These are phyloP conservation scores for Globisporangium parvum DNA, from an alignment of 352 stramenopile species.

Conservation along the genomic window DNA sequence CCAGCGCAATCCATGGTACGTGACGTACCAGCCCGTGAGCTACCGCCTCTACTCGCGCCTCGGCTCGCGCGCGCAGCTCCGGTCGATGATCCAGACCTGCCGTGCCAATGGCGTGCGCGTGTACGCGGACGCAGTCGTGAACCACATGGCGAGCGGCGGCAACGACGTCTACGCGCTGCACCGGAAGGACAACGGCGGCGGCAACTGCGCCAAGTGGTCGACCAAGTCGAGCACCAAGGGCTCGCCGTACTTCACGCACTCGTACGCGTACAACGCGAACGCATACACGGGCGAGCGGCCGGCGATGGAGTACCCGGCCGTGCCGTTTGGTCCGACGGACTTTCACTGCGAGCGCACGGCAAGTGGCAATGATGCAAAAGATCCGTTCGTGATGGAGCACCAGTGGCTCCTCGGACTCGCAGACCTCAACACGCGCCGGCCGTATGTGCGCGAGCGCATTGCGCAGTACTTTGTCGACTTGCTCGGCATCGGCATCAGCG, in stretches of 20 bases:
- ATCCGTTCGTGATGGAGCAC: too few species aligned
- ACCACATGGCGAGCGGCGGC: constrained; percentile 44
- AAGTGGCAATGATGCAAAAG: constrained; percentile 33
- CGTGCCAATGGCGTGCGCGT: constrained; percentile 53
- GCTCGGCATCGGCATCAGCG: constrained; percentile 58
- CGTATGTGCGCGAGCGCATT: constrained; percentile 55
- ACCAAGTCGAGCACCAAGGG: constrained; percentile 25
- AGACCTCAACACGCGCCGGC: constrained; percentile 55
- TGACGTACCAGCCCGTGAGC: constrained; percentile 59
- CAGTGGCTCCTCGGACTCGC: constrained; percentile 40
- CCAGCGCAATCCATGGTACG: constrained; percentile 65
- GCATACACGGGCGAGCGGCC: constrained; percentile 35
- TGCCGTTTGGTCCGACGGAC: constrained; percentile 47
- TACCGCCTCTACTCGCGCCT: constrained; percentile 56
- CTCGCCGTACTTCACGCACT: constrained; percentile 46
- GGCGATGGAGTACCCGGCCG: constrained; percentile 49
- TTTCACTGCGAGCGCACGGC: constrained; percentile 57
- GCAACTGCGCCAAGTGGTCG: constrained; percentile 12
- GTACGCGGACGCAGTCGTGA: constrained; percentile 55
- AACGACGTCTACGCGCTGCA: too few species aligned
- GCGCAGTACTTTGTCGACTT: constrained; percentile 70
- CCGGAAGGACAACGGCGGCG: too few species aligned
- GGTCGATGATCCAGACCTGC: constrained; percentile 62
- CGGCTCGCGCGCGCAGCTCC: constrained; percentile 38
- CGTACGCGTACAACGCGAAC: constrained; percentile 36